Conservation (phyloP, 192 early-diverging fungal genomes). For the Phycomyces nitens region DNA sequence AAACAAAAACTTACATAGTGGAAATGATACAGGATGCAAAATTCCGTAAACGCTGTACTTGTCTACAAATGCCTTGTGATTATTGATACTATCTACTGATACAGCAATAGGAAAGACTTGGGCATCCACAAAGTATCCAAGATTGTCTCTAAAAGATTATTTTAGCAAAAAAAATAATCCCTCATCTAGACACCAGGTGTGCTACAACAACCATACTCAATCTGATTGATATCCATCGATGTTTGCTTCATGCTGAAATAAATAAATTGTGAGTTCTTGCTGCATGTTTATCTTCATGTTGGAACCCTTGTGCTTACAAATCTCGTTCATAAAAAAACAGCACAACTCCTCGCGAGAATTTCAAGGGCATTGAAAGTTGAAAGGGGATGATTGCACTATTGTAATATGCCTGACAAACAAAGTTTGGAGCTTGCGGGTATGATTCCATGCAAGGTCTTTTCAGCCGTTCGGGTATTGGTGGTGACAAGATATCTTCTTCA, state of each 20-base stretch:
- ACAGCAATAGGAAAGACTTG: slow-evolving; percentile 4
- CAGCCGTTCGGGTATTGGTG: background rate
- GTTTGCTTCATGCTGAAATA: slow-evolving; percentile 4
- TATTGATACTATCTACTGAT: slow-evolving; percentile 11
- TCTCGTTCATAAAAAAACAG: slow-evolving; percentile 24
- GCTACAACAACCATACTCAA: background rate
- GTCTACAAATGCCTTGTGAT: slow-evolving; percentile 11
- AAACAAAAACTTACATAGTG: slow-evolving; percentile 11
- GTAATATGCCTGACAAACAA: slow-evolving; percentile 9
- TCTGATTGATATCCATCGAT: slow-evolving; percentile 1
- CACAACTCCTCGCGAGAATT: background rate
- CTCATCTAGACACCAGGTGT: too few species aligned
- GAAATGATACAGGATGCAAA: background rate
- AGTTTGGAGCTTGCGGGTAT: slow-evolving; percentile 1
- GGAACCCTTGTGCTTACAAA: slow-evolving; percentile 12
- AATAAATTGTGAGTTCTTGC: background rate
- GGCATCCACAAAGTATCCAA: background rate
- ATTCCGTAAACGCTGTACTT: background rate
- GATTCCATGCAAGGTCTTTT: background rate
- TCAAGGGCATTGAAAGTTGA: slow-evolving; percentile 3
- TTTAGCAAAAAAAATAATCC: too few species aligned
- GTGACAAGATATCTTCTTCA: background rate
- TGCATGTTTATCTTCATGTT: too few species aligned
- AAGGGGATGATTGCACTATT: background rate
- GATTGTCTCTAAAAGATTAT: background rate